These are phyloP conservation scores for Aspergillus clavatus DNA, from an alignment of 2,329 filamentous ascomycete genomes.

Conservation along the genomic window DNA sequence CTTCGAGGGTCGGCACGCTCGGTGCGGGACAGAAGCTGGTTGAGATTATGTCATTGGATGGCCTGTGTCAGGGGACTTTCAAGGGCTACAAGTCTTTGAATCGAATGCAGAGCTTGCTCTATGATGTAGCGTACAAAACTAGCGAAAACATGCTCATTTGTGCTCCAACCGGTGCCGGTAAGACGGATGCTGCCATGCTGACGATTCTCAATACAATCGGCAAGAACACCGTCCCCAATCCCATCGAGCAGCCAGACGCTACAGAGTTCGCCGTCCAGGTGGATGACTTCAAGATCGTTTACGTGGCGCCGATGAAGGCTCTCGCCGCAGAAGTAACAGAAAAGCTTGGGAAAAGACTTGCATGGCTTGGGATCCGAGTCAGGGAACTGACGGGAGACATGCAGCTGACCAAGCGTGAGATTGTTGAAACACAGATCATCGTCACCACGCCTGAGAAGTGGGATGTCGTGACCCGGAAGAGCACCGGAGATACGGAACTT, in stretches of 20 bases:
- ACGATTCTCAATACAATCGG: constrained; percentile 87
- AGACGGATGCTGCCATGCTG: constrained; percentile 97
- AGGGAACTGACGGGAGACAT: constrained; percentile 97
- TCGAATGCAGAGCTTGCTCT: constrained; percentile 96
- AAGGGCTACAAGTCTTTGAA: constrained; percentile 90
- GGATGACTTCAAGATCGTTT: constrained; percentile 96
- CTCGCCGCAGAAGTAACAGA: constrained; percentile 93
- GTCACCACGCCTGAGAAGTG: constrained; percentile 99
- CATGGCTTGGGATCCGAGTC: constrained; percentile 88
- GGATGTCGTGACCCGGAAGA: constrained; percentile 97
- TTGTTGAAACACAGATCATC: constrained; percentile 93
- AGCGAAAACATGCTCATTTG: constrained; percentile 99
- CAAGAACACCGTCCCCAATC: constrained; percentile 77
- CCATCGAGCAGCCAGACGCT: constrained; percentile 66
- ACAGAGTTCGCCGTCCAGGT: constrained; percentile 75
- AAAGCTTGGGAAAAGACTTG: constrained; percentile 84
- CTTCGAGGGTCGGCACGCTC: constrained; percentile 69
- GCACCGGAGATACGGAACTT: constrained; percentile 92
- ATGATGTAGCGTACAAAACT: constrained; percentile 90
- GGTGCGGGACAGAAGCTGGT: constrained; percentile 70
- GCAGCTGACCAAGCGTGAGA: constrained; percentile 96
- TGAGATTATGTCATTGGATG: constrained; percentile 76
- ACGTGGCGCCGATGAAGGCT: constrained; percentile 98
- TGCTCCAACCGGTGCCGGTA: constrained; percentile 95
- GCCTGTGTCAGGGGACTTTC: constrained; percentile 85